Percentiles rank a stretch among this genome's conserved stretches.
These are phyloP conservation scores for Strigomonas culicis DNA, from an alignment of 208 protist genomes.

Conservation along the genomic window DNA sequence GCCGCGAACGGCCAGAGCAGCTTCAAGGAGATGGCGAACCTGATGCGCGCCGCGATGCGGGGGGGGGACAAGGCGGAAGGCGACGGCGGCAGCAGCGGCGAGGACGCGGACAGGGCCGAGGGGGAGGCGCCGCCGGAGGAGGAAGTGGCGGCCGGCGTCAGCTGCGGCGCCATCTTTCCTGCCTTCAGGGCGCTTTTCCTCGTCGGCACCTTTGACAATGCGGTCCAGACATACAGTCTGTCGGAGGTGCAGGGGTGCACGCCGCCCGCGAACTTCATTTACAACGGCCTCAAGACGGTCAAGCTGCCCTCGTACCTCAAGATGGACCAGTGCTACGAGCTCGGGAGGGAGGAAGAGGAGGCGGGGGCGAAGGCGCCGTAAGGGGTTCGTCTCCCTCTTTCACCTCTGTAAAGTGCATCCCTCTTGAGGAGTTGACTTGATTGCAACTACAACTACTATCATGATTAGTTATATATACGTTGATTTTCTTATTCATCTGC, in stretches of 20 bases:
- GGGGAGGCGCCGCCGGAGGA: conserved; percentile 8
- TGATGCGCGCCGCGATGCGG: background rate
- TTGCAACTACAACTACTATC: too few species aligned
- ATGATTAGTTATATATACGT: too few species aligned
- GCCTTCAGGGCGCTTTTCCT: conserved; percentile 63
- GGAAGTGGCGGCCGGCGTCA: conserved; percentile 38
- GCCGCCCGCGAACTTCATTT: conserved; percentile 58
- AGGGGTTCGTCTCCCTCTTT: background rate
- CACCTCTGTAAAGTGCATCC: too few species aligned
- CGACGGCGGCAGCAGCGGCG: background rate
- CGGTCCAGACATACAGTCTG: conserved; percentile 62
- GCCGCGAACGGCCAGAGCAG: background rate
- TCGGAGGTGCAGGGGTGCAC: conserved; percentile 68
- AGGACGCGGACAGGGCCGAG: conserved; percentile 7
- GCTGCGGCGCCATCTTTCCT: conserved; percentile 52
- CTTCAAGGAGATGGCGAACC: background rate
- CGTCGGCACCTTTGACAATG: conserved; percentile 64
- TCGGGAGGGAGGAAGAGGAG: conserved; percentile 5
- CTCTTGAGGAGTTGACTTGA: too few species aligned
- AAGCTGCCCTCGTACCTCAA: conserved; percentile 28
- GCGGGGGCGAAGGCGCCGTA: background rate
- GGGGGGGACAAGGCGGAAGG: background rate
- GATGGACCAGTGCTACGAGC: conserved; percentile 25
- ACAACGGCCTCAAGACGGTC: conserved; percentile 78
- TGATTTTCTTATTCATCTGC: background rate